Base-by-base conservation (phyloP, 441 rosid species). In the Kokia cookei region DNA sequence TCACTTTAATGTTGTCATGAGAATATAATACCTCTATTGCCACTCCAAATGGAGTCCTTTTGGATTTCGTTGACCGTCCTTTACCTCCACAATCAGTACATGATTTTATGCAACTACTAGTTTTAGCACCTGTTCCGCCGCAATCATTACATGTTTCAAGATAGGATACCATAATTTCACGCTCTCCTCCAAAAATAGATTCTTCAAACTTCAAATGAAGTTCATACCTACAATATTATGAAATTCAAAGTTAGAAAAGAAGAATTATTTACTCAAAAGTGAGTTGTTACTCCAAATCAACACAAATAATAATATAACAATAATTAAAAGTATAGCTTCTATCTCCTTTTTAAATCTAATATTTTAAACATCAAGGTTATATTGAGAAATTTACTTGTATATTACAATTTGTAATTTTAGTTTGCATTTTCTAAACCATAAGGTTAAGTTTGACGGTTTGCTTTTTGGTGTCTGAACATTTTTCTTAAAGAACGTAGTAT, bases 91-190 rank as follows among this genome's bases (percentile, higher is more conserved):
- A 95, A 51, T 81, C 80, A 59, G 63, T 67, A 78, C 99, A 93
- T 71, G 87, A 68, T 78, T 87, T 85, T 54, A 95, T 73, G 72
- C 77, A 77, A 58, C 80, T 80, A 73, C 82, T 81, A 61, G 96
- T 89, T 82, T 85, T 90, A 74, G 99, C 97, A 79, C 99, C 99
- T 26, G 96, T 89, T 81, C 97, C 98, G 77, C 82, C 83, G 65
- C 98, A 95, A 19, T 72, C 75, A 80, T 80, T 90, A 81, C 99
- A 95, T 15, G 88, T 85, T 80, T 89, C 93, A 69, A 88, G 80
- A 82, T 79, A 85, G 74, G 93, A 81, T 82, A 93, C 82, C 73
- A 87, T 89, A 43, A 93, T 86, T 73, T 88, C 87, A 65, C 75
- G 87, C 76, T 89, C 76, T 70, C 83, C 97, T 76, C 99, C 99